phyloP scores from a whole-genome alignment of 139 green algal genomes.

The Chlorella vulgaris region DNA sequence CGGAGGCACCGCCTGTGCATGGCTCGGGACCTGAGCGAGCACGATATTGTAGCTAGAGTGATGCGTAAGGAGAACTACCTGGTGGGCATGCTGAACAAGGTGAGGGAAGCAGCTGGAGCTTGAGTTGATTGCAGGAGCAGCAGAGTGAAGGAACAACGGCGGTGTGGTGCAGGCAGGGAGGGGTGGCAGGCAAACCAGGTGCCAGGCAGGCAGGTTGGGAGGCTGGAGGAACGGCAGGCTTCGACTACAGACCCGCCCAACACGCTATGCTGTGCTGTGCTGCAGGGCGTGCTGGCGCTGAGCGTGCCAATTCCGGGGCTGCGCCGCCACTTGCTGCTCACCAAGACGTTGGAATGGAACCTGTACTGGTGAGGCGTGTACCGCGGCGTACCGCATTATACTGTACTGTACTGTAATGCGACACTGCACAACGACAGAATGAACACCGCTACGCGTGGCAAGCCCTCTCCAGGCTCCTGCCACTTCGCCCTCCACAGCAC shows the following conservation, averaged over 20 bases:
- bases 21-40: conserved; percentile 81
- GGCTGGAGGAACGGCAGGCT: too few relatives aligned
- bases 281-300: conserved; percentile 70
- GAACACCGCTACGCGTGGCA: too few relatives aligned
- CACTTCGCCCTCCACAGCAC: background rate
- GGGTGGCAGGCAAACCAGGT: too few relatives aligned
- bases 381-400: too few relatives aligned
- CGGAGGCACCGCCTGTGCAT: conserved; percentile 77
- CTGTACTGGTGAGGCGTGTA: conserved; percentile 70
- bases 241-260: too few relatives aligned
- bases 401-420: background rate
- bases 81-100: conserved; percentile 85
- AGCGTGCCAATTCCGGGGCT: conserved; percentile 58
- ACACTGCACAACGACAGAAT: too few relatives aligned
- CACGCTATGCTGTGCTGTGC: background rate
- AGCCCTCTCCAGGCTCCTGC: too few relatives aligned
- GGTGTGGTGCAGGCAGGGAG: too few relatives aligned
- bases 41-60: conserved; percentile 89
- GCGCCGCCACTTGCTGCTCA: conserved; percentile 76
- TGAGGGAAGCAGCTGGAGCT: background rate
- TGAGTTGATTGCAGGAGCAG: too few relatives aligned
- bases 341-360: conserved; percentile 96
- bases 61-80: conserved; percentile 98
- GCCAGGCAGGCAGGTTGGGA: too few relatives aligned
- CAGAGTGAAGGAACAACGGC: too few relatives aligned